These are phyloP conservation scores for Daedaleopsis nitida DNA, from an alignment of 768 basidiomycete species.

Conservation along the genomic window DNA sequence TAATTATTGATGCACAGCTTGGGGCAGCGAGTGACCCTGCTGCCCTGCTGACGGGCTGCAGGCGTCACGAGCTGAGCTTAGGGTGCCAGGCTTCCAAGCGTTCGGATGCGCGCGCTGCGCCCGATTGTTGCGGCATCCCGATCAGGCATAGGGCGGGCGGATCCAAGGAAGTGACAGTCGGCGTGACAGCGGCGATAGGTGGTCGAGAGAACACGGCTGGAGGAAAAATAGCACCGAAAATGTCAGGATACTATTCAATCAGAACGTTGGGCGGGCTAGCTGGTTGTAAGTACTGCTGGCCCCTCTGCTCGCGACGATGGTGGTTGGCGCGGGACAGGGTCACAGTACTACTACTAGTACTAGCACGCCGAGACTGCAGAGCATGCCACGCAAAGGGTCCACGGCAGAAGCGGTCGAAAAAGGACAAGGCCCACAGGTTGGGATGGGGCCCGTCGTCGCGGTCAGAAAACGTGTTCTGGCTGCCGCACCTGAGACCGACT, in stretches of 20 bases:
- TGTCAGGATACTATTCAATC: not conserved
- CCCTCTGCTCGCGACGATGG: too few species aligned
- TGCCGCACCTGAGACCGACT: too few species aligned
- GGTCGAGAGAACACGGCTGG: not conserved
- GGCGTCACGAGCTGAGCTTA: too few species aligned
- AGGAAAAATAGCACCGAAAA: not conserved
- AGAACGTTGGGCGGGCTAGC: not conserved
- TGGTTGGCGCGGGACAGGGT: too few species aligned
- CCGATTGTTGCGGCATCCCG: not conserved
- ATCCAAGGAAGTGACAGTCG: conserved; percentile 2
- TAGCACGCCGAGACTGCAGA: too few species aligned
- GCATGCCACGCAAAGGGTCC: not conserved
- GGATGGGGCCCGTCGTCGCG: too few species aligned
- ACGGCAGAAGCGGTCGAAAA: not conserved
- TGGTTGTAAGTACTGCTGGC: too few species aligned
- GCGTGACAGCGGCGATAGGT: conserved; percentile 9
- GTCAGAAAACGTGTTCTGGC: too few species aligned
- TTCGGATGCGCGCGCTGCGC: not conserved
- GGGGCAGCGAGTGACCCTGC: too few species aligned
- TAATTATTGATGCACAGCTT: not conserved
- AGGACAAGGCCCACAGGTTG: conserved; percentile 4
- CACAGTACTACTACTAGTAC: too few species aligned
- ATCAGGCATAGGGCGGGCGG: conserved; percentile 4
- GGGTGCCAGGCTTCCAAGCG: not conserved
- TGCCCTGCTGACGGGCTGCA: too few species aligned